A percentile compares a stretch with the other conserved stretches of the same genome.
These are phyloP conservation scores for Akanthomyces muscarius DNA, from an alignment of 2,329 filamentous ascomycete genomes.

Conservation along the genomic window DNA sequence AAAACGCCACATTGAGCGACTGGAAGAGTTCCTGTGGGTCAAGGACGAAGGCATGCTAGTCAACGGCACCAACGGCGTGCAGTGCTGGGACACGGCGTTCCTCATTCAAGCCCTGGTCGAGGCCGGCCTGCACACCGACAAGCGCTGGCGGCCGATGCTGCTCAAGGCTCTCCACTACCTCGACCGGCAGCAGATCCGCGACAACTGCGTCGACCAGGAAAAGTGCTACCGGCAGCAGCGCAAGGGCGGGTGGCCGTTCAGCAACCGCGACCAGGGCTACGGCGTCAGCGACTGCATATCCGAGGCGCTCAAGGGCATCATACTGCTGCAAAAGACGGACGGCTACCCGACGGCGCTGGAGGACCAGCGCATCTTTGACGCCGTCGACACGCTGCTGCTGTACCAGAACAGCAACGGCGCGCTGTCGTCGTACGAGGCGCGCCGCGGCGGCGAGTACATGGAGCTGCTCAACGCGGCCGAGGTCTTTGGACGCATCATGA, in stretches of 20 bases:
- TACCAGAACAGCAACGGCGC: conserved; percentile 87
- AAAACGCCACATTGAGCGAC: conserved; percentile 70
- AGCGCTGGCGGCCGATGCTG: conserved; percentile 79
- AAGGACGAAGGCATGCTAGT: conserved; percentile 89
- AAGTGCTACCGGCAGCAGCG: conserved; percentile 84
- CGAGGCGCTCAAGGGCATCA: conserved; percentile 81
- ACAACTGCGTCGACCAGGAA: conserved; percentile 72
- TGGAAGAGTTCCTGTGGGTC: conserved; percentile 87
- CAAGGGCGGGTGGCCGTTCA: conserved; percentile 95
- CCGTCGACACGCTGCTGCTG: conserved; percentile 82
- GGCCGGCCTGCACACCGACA: conserved; percentile 71
- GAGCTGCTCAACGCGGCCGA: conserved; percentile 93
- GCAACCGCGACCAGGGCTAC: conserved; percentile 87
- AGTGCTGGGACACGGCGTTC: conserved; percentile 95
- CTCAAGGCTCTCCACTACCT: conserved; percentile 78
- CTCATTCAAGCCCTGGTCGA: conserved; percentile 77
- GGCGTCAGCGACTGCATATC: conserved; percentile 93
- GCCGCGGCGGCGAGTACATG: conserved; percentile 70
- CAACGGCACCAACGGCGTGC: conserved; percentile 97
- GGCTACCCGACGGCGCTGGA: conserved; percentile 72
- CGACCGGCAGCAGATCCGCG: conserved; percentile 85
- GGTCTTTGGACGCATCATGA: conserved; percentile 96
- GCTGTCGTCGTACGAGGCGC: conserved; percentile 84
- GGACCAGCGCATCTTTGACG: conserved; percentile 76
- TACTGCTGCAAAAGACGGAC: conserved; percentile 75